Conservation (phyloP, 2,329 filamentous ascomycete genomes). For the Colletotrichum noveboracense region DNA sequence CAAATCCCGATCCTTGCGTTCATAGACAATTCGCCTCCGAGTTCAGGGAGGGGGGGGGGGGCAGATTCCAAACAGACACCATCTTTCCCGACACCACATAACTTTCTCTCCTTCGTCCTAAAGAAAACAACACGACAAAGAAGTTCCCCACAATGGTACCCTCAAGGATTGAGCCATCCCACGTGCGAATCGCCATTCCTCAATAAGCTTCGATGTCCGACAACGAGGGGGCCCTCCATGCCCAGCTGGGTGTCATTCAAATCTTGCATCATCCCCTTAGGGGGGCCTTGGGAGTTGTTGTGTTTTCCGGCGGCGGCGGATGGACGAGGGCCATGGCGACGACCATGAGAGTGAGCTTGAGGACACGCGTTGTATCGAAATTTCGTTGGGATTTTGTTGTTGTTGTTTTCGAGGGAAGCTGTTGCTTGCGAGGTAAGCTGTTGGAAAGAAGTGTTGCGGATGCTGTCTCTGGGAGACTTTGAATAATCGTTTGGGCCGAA, state of each 20-base stretch:
- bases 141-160: background rate
- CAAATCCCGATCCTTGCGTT: background rate
- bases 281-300: too few species aligned
- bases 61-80: background rate
- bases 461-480: too few species aligned
- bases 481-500: fast-evolving
- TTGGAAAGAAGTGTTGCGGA: too few species aligned
- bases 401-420: background rate
- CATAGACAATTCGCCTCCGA: background rate
- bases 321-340: background rate
- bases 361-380: background rate
- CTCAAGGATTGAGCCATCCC: background rate
- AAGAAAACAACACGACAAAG: background rate
- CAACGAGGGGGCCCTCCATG: background rate
- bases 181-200: background rate
- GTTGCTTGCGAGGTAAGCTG: too few species aligned
- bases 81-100: background rate
- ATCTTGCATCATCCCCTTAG: too few species aligned
- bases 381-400: background rate
- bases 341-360: fast-evolving
- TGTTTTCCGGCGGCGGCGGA: too few species aligned
- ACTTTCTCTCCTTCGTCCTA: background rate
- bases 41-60: background rate
- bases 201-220: background rate
- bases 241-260: background rate